Conservation (phyloP, 345 rosid species). For the Melaleuca alternifolia region DNA sequence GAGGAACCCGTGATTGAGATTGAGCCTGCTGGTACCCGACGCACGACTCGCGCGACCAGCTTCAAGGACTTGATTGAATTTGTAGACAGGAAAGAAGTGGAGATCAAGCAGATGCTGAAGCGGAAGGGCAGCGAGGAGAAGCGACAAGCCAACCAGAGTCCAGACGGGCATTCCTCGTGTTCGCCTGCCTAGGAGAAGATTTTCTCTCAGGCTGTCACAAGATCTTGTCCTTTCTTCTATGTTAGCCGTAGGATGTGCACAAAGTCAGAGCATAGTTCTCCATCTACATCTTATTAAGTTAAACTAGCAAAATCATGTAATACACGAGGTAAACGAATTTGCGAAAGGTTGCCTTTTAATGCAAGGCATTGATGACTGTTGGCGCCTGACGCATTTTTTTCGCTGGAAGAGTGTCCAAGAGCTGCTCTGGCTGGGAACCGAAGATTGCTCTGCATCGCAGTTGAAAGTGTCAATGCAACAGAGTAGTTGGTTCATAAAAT, state of each 20-base stretch:
- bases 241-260: neutral
- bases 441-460: neutral
- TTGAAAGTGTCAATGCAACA: neutral
- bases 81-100: constrained; percentile 13
- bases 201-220: neutral
- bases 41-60: neutral
- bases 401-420: neutral
- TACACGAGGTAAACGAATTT: neutral
- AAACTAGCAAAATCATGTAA: neutral
- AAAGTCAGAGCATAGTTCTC: neutral
- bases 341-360: neutral
- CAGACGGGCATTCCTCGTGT: constrained; percentile 9
- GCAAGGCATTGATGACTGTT: neutral
- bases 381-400: neutral
- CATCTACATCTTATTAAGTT: neutral
- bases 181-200: constrained; percentile 14
- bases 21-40: neutral
- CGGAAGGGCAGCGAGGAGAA: constrained; percentile 28
- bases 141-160: constrained; percentile 20
- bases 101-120: constrained; percentile 34
- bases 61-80: constrained; percentile 9
- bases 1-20: constrained; percentile 41
- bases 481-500: neutral
- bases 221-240: neutral
- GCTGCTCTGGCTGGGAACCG: neutral